A percentile compares a stretch with the other conserved stretches of the same genome.
Evolutionary conservation across 352 stramenopile genomes (phyloP).

Genomic region (Globisporangium barbulae): DNA sequence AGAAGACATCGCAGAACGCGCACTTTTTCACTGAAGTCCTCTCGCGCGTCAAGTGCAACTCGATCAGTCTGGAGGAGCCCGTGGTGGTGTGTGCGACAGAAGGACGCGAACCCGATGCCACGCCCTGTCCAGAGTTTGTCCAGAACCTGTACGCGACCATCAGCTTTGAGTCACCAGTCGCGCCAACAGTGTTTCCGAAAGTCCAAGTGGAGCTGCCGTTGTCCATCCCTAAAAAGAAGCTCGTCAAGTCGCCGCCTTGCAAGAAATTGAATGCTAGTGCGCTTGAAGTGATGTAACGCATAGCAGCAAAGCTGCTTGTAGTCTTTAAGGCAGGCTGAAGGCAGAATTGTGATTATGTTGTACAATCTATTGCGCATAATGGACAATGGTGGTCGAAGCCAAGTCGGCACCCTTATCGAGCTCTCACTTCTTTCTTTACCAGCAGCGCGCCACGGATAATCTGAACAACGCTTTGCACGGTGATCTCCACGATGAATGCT

Average conservation of each 20-base stretch:
- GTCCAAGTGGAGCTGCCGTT: constrained; percentile 5
- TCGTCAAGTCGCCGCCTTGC: neutral
- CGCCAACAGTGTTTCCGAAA: constrained; percentile 15
- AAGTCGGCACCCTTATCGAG: too few relatives aligned
- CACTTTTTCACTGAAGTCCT: constrained; percentile 36
- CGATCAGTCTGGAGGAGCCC: constrained; percentile 16
- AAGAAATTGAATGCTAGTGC: constrained; percentile 5
- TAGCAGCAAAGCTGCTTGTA: neutral
- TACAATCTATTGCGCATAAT: too few relatives aligned
- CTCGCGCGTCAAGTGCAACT: constrained; percentile 25
- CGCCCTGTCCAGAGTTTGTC: constrained; percentile 12
- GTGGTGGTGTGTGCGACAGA: constrained; percentile 3
- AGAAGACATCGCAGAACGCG: constrained; percentile 6
- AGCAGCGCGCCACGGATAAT: too few relatives aligned
- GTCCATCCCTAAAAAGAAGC: constrained; percentile 9
- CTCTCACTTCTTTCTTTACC: too few relatives aligned
- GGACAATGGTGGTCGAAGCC: too few relatives aligned
- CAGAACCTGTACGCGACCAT: constrained; percentile 6
- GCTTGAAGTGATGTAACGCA: neutral
- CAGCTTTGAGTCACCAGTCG: constrained; percentile 6
- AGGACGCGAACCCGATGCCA: neutral
- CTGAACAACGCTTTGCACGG: too few relatives aligned
- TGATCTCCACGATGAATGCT: too few relatives aligned
- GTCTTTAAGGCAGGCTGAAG: neutral
- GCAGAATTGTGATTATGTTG: neutral